These are phyloP conservation scores for Oropetium thomaeum DNA, from an alignment of 176 grass and related monocot genomes.

Conservation along the genomic window DNA sequence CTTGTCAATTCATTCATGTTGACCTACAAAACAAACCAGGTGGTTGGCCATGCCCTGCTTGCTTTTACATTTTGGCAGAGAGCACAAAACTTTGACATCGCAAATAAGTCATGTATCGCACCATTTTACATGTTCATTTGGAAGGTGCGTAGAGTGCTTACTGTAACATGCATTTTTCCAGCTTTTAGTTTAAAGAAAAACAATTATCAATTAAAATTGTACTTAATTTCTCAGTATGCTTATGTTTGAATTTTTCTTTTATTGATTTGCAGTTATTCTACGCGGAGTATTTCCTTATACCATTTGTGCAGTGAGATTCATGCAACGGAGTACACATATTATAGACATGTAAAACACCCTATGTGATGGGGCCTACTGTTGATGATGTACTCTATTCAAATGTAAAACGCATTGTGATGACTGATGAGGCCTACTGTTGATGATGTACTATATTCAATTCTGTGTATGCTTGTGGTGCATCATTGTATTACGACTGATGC, in stretches of 20 bases:
- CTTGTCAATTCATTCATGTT: not conserved
- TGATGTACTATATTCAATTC: not conserved
- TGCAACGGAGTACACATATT: not conserved
- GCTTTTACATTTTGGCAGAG: constrained; percentile 50
- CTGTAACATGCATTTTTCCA: not conserved
- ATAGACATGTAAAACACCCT: not conserved
- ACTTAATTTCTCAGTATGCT: not conserved
- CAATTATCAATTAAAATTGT: not conserved
- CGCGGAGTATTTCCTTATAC: constrained; percentile 78
- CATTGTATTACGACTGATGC: not conserved
- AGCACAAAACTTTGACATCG: constrained; percentile 30
- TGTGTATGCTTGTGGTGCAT: not conserved
- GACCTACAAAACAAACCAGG: constrained; percentile 31
- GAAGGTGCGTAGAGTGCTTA: constrained; percentile 46
- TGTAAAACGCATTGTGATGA: too few relatives aligned
- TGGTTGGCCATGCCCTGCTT: constrained; percentile 63
- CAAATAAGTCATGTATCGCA: constrained; percentile 42
- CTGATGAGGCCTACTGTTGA: not conserved
- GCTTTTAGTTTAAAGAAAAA: not conserved
- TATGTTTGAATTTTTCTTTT: constrained; percentile 14
- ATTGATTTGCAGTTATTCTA: constrained; percentile 65
- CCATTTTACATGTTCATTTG: constrained; percentile 98
- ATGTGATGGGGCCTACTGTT: too few relatives aligned
- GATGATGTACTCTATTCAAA: not conserved
- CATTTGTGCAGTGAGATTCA: constrained; percentile 52